phyloP scores from a whole-genome alignment of 2,329 filamentous ascomycete genomes.

The Cyphellophora attinorum region DNA sequence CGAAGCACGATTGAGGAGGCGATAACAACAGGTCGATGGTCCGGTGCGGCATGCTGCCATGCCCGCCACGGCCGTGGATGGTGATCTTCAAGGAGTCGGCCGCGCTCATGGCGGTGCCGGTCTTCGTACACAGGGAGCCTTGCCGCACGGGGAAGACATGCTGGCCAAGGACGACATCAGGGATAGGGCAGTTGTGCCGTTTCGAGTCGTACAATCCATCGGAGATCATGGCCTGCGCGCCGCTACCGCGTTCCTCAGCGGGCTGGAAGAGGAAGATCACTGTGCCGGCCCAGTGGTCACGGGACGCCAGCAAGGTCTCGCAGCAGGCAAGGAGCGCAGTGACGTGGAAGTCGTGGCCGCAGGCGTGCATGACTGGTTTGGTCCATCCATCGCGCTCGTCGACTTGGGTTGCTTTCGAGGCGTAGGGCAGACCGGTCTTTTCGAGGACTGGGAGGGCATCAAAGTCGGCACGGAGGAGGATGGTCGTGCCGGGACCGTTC shows the following conservation, averaged over 20 bases:
- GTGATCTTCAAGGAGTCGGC: slow-evolving; percentile 39
- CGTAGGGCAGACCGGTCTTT: slow-evolving; percentile 37
- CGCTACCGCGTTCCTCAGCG: slow-evolving; percentile 53
- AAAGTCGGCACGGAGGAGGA: slow-evolving; percentile 40
- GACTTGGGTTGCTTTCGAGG: slow-evolving; percentile 34
- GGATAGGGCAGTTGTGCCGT: slow-evolving; percentile 34
- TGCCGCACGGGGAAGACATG: slow-evolving; percentile 43
- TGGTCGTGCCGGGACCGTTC: slow-evolving; percentile 33
- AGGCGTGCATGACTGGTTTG: slow-evolving; percentile 51
- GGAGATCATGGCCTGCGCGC: slow-evolving; percentile 54
- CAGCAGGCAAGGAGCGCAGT: slow-evolving; percentile 46
- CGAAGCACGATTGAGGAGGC: slow-evolving; percentile 45
- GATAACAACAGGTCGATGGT: slow-evolving; percentile 47
- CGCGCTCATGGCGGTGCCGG: slow-evolving; percentile 31
- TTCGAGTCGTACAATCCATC: slow-evolving; percentile 44
- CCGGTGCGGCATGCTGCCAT: slow-evolving; percentile 46
- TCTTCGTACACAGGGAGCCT: slow-evolving; percentile 26
- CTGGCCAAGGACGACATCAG: slow-evolving; percentile 47
- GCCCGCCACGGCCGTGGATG: slow-evolving; percentile 46
- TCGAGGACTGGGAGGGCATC: slow-evolving; percentile 42
- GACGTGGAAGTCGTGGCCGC: slow-evolving; percentile 53
- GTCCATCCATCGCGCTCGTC: slow-evolving; percentile 38
- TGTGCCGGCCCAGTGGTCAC: slow-evolving; percentile 50
- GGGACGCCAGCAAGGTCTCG: slow-evolving; percentile 36
- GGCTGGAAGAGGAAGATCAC: slow-evolving; percentile 59